Percentiles rank a stretch among this genome's conserved stretches.
phyloP scores from a whole-genome alignment of 2,329 filamentous ascomycete species.

The Blumeria graminis region DNA sequence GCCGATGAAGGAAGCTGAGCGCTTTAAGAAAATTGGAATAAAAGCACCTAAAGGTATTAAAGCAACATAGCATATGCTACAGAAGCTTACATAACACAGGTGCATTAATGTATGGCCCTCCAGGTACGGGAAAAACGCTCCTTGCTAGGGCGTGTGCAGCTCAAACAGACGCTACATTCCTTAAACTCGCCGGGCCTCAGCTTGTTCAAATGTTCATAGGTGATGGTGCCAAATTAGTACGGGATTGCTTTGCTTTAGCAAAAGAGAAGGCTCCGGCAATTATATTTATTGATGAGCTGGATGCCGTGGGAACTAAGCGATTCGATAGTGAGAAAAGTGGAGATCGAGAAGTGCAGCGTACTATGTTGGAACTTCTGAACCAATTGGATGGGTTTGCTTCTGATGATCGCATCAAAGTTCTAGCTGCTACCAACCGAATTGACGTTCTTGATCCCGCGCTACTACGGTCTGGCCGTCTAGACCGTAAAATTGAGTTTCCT shows the following conservation, averaged over 20 bases:
- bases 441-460: conserved; percentile 84
- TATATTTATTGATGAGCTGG: conserved; percentile 97
- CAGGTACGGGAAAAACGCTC: conserved; percentile 74
- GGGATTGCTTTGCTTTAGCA: conserved; percentile 88
- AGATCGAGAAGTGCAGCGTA: conserved; percentile 92
- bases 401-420: conserved; percentile 87
- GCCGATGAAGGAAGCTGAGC: conserved; percentile 98
- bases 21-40: conserved; percentile 99
- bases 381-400: conserved; percentile 96
- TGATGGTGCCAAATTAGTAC: conserved; percentile 90
- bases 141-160: conserved; percentile 89
- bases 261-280: conserved; percentile 98
- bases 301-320: conserved; percentile 94
- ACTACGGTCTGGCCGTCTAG: conserved; percentile 72
- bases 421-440: conserved; percentile 83
- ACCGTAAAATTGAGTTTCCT: conserved; percentile 96
- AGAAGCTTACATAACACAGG: conserved; percentile 27
- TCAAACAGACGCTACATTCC: conserved; percentile 93
- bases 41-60: conserved; percentile 86
- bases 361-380: conserved; percentile 96
- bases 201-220: conserved; percentile 99
- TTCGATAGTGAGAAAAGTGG: conserved; percentile 98
- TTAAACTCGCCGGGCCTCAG: conserved; percentile 92
- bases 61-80: conserved; percentile 6
- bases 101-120: conserved; percentile 91